phyloP scores from a whole-genome alignment of 805 yeast genomes.

The Myxozyma geophila region DNA sequence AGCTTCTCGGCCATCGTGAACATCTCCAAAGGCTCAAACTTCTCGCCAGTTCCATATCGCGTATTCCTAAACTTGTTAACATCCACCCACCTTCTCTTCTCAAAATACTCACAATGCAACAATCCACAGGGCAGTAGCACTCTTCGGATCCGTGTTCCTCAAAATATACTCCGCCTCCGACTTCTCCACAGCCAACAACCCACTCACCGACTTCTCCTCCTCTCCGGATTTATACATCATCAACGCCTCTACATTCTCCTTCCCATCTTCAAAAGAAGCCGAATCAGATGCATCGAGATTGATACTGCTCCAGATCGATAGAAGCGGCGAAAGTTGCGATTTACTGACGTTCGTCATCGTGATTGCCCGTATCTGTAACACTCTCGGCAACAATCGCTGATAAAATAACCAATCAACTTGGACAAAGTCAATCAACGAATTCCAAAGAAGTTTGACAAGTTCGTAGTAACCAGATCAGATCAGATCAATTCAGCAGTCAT shows the following conservation, averaged over 20 bases:
- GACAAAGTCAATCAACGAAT: too few relatives aligned
- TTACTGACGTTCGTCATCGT: not conserved
- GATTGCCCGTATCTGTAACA: too few relatives aligned
- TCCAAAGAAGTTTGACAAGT: too few relatives aligned
- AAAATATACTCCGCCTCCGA: constrained; percentile 19
- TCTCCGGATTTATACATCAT: constrained; percentile 5
- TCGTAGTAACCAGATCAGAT: too few relatives aligned
- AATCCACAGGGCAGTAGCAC: constrained; percentile 28
- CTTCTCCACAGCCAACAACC: not conserved
- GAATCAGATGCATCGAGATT: constrained; percentile 7
- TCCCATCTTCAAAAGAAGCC: not conserved
- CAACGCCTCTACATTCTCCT: constrained; percentile 22
- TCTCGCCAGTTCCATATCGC: not conserved
- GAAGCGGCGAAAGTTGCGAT: constrained; percentile 12
- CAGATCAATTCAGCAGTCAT: too few relatives aligned
- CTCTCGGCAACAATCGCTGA: too few relatives aligned
- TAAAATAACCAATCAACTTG: too few relatives aligned
- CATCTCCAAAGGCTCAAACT: constrained; percentile 8
- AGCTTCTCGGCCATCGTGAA: constrained; percentile 5
- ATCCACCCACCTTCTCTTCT: not conserved
- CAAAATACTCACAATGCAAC: constrained; percentile 24
- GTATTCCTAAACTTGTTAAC: not conserved
- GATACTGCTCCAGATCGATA: constrained; percentile 11
- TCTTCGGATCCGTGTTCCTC: constrained; percentile 14
- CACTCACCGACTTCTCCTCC: not conserved